Percentiles rank a stretch among this genome's conserved stretches.
Conservation (phyloP, 2,329 filamentous ascomycete genomes). For the Ascochyta rabiei region DNA sequence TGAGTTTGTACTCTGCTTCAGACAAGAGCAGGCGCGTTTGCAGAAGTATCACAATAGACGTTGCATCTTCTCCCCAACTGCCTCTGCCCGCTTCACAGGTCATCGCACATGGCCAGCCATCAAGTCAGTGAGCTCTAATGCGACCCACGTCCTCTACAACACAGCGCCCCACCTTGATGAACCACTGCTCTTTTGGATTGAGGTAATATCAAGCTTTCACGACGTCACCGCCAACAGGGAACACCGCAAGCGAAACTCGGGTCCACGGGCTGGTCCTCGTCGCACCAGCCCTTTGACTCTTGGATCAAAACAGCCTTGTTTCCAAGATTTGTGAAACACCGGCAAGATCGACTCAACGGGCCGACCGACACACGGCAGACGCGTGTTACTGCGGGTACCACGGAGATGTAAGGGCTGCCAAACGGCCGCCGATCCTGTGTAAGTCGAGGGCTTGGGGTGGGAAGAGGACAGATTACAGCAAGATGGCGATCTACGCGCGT, state of each 20-base stretch:
- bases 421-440: slow-evolving; percentile 2
- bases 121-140: too few species aligned
- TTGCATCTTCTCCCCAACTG: slow-evolving; percentile 5
- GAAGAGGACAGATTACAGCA: background rate
- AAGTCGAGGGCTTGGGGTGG: background rate
- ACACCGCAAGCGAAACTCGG: background rate
- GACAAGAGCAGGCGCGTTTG: slow-evolving; percentile 4
- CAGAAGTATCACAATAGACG: slow-evolving; percentile 15
- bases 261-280: background rate
- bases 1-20: background rate
- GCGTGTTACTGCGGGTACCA: slow-evolving; percentile 16
- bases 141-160: too few species aligned
- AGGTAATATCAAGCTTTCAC: slow-evolving; percentile 10
- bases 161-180: background rate
- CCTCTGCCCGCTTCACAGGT: background rate
- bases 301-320: slow-evolving; percentile 7
- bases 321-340: background rate
- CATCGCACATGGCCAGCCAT: background rate
- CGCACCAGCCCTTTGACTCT: background rate
- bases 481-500: too few species aligned
- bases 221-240: slow-evolving; percentile 7
- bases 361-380: slow-evolving; percentile 13
- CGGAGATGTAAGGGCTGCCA: slow-evolving; percentile 11
- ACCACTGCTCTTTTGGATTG: background rate
- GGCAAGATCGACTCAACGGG: slow-evolving; percentile 5